Conservation (phyloP, 495 filamentous ascomycete genomes). For the Aeminium ludgeri region DNA sequence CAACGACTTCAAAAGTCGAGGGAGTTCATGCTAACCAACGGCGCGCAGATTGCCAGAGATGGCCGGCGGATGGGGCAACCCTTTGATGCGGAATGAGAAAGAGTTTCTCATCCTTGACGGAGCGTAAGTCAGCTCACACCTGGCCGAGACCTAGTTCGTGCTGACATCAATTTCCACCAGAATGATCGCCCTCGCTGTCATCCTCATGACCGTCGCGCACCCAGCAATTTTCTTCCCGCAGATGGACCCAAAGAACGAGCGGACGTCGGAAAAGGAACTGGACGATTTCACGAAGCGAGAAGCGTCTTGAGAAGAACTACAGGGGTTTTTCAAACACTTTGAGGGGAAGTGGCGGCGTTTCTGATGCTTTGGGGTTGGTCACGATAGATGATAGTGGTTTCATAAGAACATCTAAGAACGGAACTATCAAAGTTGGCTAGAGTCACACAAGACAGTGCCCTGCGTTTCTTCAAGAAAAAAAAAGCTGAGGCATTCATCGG, state of each 20-base stretch:
- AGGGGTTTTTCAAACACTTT: too few relatives aligned
- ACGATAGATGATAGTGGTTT: too few relatives aligned
- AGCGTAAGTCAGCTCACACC: slow-evolving; percentile 1
- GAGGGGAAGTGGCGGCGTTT: too few relatives aligned
- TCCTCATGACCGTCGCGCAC: slow-evolving; percentile 11
- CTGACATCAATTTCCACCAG: slow-evolving; percentile 2
- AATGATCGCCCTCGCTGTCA: slow-evolving; percentile 9
- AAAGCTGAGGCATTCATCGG: too few relatives aligned
- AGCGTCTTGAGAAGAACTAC: too few relatives aligned
- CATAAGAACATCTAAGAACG: too few relatives aligned
- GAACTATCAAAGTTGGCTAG: too few relatives aligned
- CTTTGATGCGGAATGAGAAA: slow-evolving; percentile 9
- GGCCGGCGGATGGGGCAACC: slow-evolving; percentile 12
- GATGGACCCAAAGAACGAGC: neutral
- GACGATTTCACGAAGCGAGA: slow-evolving; percentile 8
- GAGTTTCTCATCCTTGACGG: slow-evolving; percentile 13
- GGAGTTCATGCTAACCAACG: neutral
- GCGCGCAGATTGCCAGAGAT: slow-evolving; percentile 12
- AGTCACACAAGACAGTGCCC: too few relatives aligned
- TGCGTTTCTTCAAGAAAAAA: too few relatives aligned
- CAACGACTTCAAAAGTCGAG: neutral
- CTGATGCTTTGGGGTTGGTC: too few relatives aligned
- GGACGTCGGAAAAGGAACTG: too few relatives aligned
- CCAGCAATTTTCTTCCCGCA: slow-evolving; percentile 7
- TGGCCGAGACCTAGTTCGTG: neutral